These are phyloP conservation scores for Fusarium graminum DNA, from an alignment of 2,329 filamentous ascomycete genomes.

Conservation along the genomic window DNA sequence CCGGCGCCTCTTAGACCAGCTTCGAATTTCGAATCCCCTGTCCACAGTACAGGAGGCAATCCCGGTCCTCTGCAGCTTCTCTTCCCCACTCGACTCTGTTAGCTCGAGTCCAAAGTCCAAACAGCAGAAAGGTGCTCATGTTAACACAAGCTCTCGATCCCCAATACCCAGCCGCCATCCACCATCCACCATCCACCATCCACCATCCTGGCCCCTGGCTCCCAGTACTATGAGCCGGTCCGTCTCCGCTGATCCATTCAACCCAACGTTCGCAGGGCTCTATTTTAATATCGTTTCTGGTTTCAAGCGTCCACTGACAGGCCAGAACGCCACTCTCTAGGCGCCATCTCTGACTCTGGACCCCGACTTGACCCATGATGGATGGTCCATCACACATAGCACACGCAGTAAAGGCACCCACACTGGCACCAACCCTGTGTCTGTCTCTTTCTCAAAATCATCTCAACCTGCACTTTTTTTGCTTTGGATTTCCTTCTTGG, in stretches of 20 bases:
- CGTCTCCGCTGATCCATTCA: conserved; percentile 50
- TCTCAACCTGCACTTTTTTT: conserved; percentile 47
- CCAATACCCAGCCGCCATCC: conserved; percentile 46
- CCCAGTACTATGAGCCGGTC: conserved; percentile 46
- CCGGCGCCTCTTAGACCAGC: conserved; percentile 32
- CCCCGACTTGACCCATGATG: conserved; percentile 53
- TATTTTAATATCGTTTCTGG: conserved; percentile 61
- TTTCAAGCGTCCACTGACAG: conserved; percentile 58
- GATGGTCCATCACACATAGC: conserved; percentile 45
- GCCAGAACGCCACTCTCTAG: conserved; percentile 56
- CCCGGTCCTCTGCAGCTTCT: conserved; percentile 45
- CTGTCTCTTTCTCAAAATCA: conserved; percentile 48
- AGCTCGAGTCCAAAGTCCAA: conserved; percentile 30
- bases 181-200: conserved; percentile 42
- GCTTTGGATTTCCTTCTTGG: conserved; percentile 46
- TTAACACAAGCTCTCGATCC: conserved; percentile 42
- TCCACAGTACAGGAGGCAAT: conserved; percentile 35
- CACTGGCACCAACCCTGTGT: conserved; percentile 40
- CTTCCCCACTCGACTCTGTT: conserved; percentile 36
- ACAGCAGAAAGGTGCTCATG: conserved; percentile 37
- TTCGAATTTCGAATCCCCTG: conserved; percentile 21
- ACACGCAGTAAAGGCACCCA: conserved; percentile 47
- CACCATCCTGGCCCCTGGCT: conserved; percentile 42
- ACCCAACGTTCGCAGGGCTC: conserved; percentile 52
- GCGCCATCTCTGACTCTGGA: conserved; percentile 60